phyloP scores from a whole-genome alignment of 164 flowering plant species.

The Kalanchoe fedtschenkoi region DNA sequence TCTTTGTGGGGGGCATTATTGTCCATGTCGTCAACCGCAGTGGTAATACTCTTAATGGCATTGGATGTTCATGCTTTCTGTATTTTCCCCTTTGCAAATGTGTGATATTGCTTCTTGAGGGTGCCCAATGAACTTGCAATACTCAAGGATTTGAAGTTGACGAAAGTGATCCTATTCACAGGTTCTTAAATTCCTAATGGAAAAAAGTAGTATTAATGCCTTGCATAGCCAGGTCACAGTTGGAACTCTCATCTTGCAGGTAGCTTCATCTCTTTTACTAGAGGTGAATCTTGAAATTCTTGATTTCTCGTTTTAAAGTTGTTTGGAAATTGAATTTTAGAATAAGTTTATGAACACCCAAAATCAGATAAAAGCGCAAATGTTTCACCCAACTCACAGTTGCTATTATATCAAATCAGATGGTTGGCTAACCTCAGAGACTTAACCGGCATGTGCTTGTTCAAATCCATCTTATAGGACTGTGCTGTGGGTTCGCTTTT shows the following conservation, averaged over 20 bases:
- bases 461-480: conserved; percentile 41
- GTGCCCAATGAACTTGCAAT: too few relatives aligned
- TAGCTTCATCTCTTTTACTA: conserved; percentile 12
- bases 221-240: conserved; percentile 95
- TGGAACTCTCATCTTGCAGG: conserved; percentile 93
- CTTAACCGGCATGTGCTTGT: neutral
- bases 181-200: conserved; percentile 98
- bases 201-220: conserved; percentile 69
- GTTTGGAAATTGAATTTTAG: neutral
- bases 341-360: neutral
- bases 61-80: neutral
- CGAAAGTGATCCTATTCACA: conserved; percentile 14
- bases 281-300: neutral
- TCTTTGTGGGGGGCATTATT: conserved; percentile 87
- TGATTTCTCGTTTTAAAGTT: neutral
- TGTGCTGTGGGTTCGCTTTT: conserved; percentile 97
- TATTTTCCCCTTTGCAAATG: neutral
- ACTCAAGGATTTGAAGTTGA: too few relatives aligned
- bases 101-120: too few relatives aligned
- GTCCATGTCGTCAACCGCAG: conserved; percentile 99
- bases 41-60: conserved; percentile 38
- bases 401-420: neutral
- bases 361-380: neutral
- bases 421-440: neutral
- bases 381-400: neutral